Evolutionary conservation across 225 moss, liverwort and hornwort species (phyloP).

Genomic region (Rhytidiadelphus loreus): DNA sequence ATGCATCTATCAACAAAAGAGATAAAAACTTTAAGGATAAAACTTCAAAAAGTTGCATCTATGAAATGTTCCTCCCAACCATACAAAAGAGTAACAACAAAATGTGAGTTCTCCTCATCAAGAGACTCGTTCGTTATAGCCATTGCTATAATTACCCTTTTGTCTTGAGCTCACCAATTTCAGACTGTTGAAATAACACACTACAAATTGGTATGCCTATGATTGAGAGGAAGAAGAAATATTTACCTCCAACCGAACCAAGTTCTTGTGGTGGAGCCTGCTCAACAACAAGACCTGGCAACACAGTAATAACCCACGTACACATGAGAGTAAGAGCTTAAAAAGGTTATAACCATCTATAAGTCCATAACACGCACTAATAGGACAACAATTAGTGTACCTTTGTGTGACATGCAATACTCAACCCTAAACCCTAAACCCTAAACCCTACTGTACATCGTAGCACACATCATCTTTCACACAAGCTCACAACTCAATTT

Average conservation of each 20-base stretch:
- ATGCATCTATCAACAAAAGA: background rate
- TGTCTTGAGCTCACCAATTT: background rate
- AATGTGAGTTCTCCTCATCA: background rate
- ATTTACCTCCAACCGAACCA: conserved; percentile 20
- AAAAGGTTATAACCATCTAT: background rate
- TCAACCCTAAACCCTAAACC: background rate
- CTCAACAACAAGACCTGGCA: conserved; percentile 35
- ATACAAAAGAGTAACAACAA: background rate
- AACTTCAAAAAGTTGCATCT: background rate
- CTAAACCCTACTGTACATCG: too few species aligned
- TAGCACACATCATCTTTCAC: background rate
- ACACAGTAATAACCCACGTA: background rate
- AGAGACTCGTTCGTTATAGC: background rate
- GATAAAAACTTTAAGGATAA: too few species aligned
- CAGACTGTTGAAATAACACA: background rate
- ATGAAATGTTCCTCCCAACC: background rate
- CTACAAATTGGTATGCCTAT: background rate
- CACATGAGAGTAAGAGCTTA: background rate
- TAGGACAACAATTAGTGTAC: background rate
- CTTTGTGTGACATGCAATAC: background rate
- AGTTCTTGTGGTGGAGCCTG: conserved; percentile 44
- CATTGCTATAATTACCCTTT: background rate
- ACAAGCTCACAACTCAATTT: background rate
- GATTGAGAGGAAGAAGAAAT: background rate
- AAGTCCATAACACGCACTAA: background rate